Percentiles rank a stretch among this genome's conserved stretches.
phyloP scores from a whole-genome alignment of 257 asterid genomes.

The Prunella vulgaris region DNA sequence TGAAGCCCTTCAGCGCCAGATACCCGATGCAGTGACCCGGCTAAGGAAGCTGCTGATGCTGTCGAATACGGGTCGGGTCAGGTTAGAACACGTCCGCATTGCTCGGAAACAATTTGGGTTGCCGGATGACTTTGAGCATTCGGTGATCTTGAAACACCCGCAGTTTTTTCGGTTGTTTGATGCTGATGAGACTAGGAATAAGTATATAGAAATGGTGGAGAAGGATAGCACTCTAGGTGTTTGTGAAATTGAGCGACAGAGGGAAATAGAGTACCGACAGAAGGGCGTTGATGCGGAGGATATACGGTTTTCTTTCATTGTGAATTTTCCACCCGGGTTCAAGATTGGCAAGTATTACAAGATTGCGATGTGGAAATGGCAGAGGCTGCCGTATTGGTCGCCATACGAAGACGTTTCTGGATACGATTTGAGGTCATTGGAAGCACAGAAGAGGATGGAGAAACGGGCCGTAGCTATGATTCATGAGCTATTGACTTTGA shows the following conservation, averaged over 20 bases:
- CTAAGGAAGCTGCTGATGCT: conserved; percentile 61
- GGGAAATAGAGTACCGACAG: conserved; percentile 71
- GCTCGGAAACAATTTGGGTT: conserved; percentile 73
- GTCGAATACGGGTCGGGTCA: conserved; percentile 66
- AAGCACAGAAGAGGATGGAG: conserved; percentile 92
- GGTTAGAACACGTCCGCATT: conserved; percentile 77
- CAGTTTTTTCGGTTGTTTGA: conserved; percentile 66
- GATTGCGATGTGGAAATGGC: conserved; percentile 95
- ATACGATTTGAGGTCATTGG: conserved; percentile 76
- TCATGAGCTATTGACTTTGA: conserved; percentile 61
- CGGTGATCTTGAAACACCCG: conserved; percentile 66
- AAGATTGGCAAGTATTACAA: conserved; percentile 78
- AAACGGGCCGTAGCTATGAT: conserved; percentile 81
- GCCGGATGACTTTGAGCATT: conserved; percentile 81
- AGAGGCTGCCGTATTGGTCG: conserved; percentile 92
- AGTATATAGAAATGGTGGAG: conserved; percentile 71
- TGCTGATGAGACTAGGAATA: conserved; percentile 77
- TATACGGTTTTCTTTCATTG: conserved; percentile 62
- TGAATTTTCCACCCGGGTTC: conserved; percentile 86
- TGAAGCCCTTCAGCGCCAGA: conserved; percentile 53
- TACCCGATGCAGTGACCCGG: conserved; percentile 61
- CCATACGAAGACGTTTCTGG: conserved; percentile 76
- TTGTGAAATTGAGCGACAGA: conserved; percentile 62
- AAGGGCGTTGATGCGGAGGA: conserved; percentile 77
- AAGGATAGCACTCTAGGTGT: conserved; percentile 44